Evolutionary conservation across 2,329 filamentous ascomycete genomes (phyloP).

Genomic region (Aureobasidium sp.): DNA sequence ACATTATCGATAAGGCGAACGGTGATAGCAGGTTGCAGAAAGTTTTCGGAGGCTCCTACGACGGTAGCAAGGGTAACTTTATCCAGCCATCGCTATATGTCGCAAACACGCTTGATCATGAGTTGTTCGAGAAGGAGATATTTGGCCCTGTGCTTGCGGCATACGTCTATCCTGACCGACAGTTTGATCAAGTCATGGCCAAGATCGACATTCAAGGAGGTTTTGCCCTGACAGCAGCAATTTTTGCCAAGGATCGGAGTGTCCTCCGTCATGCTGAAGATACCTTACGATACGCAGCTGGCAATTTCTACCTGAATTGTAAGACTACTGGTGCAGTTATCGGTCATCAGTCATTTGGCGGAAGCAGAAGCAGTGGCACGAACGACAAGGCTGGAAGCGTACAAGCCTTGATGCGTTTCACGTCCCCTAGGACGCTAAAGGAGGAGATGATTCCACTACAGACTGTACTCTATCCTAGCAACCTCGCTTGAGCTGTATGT

Average conservation of each 20-base stretch:
- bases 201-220: constrained; percentile 24
- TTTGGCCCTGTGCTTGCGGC: constrained; percentile 41
- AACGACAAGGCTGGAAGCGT: constrained; percentile 48
- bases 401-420: not conserved
- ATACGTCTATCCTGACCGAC: constrained; percentile 30
- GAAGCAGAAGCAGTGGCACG: constrained; percentile 44
- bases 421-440: not conserved
- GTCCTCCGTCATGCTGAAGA: constrained; percentile 45
- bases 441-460: constrained; percentile 5
- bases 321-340: constrained; percentile 50
- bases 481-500: not conserved
- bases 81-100: constrained; percentile 41
- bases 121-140: constrained; percentile 39
- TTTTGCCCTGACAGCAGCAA: constrained; percentile 41
- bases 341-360: constrained; percentile 50
- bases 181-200: not conserved
- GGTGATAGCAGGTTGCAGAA: constrained; percentile 34
- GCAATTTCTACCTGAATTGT: constrained; percentile 52
- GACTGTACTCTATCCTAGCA: constrained; percentile 1
- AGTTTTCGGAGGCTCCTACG: constrained; percentile 39
- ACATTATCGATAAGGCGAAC: constrained; percentile 38
- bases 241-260: constrained; percentile 42
- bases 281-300: constrained; percentile 44
- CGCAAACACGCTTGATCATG: constrained; percentile 33
- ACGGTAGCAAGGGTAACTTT: constrained; percentile 23